Percentiles rank a stretch among this genome's conserved stretches.
Conservation (phyloP, 2,329 filamentous ascomycete species). For the Phaeosphaeria sp. region DNA sequence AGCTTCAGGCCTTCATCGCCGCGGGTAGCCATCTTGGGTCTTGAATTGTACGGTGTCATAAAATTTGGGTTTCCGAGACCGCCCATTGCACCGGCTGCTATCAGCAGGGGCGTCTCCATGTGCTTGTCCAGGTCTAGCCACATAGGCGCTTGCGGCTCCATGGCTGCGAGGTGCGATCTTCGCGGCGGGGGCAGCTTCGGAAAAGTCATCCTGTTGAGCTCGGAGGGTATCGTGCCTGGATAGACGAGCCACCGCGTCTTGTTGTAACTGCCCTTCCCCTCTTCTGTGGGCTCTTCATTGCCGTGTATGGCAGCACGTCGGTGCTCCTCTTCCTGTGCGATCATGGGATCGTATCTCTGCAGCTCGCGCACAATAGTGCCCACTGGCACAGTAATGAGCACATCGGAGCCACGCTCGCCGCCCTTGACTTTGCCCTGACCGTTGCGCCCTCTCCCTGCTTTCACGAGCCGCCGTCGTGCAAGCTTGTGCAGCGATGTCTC, state of each 20-base stretch:
- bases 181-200: conserved; percentile 64
- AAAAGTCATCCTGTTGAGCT: conserved; percentile 66
- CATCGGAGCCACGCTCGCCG: conserved; percentile 83
- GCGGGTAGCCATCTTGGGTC: conserved; percentile 87
- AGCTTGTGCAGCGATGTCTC: conserved; percentile 95
- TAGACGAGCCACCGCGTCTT: conserved; percentile 86
- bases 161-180: conserved; percentile 64
- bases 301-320: conserved; percentile 32
- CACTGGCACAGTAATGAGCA: conserved; percentile 88
- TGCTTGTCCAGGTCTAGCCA: conserved; percentile 66
- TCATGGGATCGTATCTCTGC: conserved; percentile 76
- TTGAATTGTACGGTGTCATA: conserved; percentile 73
- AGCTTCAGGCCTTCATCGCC: conserved; percentile 82
- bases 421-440: conserved; percentile 76
- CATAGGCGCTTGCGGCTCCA: conserved; percentile 77
- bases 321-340: conserved; percentile 65
- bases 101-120: conserved; percentile 81
- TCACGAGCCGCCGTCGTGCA: conserved; percentile 75
- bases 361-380: conserved; percentile 90
- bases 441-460: conserved; percentile 77
- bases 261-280: conserved; percentile 47
- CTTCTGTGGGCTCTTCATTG: conserved; percentile 32
- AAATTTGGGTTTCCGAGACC: conserved; percentile 96
- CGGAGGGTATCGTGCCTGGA: conserved; percentile 78
- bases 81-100: conserved; percentile 86